Base-by-base conservation (phyloP, 306 rosid genomes). In the Elaeagnus macrophylla region DNA sequence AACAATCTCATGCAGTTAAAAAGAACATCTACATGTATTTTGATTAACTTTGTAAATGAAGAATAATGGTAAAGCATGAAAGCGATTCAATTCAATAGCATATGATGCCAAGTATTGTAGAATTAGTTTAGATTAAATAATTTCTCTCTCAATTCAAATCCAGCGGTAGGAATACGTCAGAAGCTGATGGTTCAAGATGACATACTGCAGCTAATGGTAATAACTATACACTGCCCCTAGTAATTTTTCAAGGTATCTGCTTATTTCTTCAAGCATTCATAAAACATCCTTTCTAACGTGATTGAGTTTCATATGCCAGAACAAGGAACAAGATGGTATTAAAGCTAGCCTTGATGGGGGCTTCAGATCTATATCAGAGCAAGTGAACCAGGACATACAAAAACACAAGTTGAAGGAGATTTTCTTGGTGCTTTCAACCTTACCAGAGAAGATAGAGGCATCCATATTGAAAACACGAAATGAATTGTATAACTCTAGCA, bases 121-220 rank as follows among this genome's bases (percentile, higher is more conserved):
- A 17, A 55, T 36, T 12, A 55, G 9, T 47, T 35, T 38, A 51
- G 46, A 12, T 48, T 17, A 11, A 48, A 47, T 10, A 48, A 17
- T 25, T 63, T 12, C 57, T 54, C 68, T 51, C 41, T 61, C 46
- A 19, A 41, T 62, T 71, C 44, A 57, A 54, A 48, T 71, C 68
- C 94, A 93, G 99, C 70, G 75, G 94, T 80, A 53, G 67, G 63
- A 68, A 63, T 79, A 39, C 81, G 81, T 69, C 95, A 93, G 76
- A 88, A 81, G 76, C 64, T 84, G 83, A 56, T 54, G 67, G 79
- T 70, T 75, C 95, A 79, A 51, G 93, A 83, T 61, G 70, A 66
- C 77, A 69, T 68, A 15, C 75, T 87, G 67, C 89, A 88, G 73
- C 61, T 71, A 63, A 56, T 75, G 95, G 99, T 93, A 93, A 74